Percentiles rank a stretch among this genome's conserved stretches.
Evolutionary conservation across 768 basidiomycete species (phyloP).

Genomic region (Macrolepiota albuminosa): DNA sequence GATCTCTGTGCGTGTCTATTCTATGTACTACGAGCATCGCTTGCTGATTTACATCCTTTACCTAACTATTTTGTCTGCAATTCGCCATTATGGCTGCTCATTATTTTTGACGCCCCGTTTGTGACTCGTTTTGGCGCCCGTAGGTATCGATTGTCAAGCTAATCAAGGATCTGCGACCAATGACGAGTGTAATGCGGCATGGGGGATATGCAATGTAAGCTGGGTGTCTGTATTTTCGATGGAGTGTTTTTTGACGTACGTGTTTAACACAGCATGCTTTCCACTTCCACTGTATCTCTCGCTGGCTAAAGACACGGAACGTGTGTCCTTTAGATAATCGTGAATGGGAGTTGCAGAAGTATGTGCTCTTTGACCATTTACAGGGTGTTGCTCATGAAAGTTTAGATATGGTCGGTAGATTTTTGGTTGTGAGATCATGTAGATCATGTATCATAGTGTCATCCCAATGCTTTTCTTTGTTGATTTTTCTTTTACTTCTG

Average conservation of each 20-base stretch:
- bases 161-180: slow-evolving; percentile 96
- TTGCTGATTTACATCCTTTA: background rate
- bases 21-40: background rate
- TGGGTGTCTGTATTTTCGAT: background rate
- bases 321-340: slow-evolving; percentile 94
- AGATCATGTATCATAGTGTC: background rate
- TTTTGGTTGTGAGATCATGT: background rate
- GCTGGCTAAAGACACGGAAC: slow-evolving; percentile 98
- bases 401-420: slow-evolving; percentile 15
- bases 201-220: slow-evolving; percentile 97
- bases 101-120: background rate
- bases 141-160: slow-evolving; percentile 99
- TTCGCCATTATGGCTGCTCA: background rate
- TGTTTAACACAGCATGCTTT: slow-evolving; percentile 75
- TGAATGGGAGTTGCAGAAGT: slow-evolving; percentile 98
- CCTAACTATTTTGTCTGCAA: background rate
- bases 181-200: slow-evolving; percentile 96
- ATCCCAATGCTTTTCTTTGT: background rate
- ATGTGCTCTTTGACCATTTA: slow-evolving; percentile 27
- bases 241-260: background rate
- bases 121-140: slow-evolving; percentile 1
- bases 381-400: background rate
- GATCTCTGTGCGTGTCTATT: slow-evolving; percentile 76
- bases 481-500: no score
- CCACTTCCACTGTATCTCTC: slow-evolving; percentile 99